Percentiles rank a stretch among this genome's conserved stretches.
Evolutionary conservation across 139 green algal species (phyloP).

Genomic region (Axilococcus clingmanii): DNA sequence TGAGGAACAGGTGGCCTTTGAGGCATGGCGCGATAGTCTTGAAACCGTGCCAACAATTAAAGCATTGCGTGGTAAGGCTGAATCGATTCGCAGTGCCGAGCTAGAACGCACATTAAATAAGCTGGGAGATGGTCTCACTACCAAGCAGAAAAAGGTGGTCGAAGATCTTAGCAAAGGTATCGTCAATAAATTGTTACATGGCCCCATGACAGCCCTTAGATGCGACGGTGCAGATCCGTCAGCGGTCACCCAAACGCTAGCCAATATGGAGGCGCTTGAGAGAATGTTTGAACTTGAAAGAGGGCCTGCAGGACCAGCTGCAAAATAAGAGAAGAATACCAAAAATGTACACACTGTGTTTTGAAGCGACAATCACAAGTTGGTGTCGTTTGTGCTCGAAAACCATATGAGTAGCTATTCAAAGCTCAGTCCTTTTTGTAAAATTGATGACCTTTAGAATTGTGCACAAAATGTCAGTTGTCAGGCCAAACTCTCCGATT

Average conservation of each 20-base stretch:
- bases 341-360: no score
- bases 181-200: slow-evolving; percentile 99
- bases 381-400: no score
- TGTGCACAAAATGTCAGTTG: no score
- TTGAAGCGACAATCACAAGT: no score
- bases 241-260: slow-evolving; percentile 81
- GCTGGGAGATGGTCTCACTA: slow-evolving; percentile 84
- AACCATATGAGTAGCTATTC: no score
- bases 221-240: slow-evolving; percentile 80
- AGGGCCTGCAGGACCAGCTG: no score
- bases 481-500: no score
- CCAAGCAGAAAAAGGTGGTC: slow-evolving; percentile 91
- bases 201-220: slow-evolving; percentile 93
- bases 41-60: slow-evolving; percentile 99
- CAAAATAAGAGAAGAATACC: no score
- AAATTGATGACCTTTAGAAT: no score
- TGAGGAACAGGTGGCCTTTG: slow-evolving; percentile 76
- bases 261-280: slow-evolving; percentile 98
- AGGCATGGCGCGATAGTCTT: slow-evolving; percentile 93
- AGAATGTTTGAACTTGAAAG: slow-evolving; percentile 90
- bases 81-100: slow-evolving; percentile 78
- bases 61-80: slow-evolving; percentile 84
- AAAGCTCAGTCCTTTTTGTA: no score
- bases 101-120: slow-evolving; percentile 88
- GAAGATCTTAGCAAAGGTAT: slow-evolving; percentile 93